These are phyloP conservation scores for Podaxis rugospora DNA, from an alignment of 768 basidiomycete genomes.

Conservation along the genomic window DNA sequence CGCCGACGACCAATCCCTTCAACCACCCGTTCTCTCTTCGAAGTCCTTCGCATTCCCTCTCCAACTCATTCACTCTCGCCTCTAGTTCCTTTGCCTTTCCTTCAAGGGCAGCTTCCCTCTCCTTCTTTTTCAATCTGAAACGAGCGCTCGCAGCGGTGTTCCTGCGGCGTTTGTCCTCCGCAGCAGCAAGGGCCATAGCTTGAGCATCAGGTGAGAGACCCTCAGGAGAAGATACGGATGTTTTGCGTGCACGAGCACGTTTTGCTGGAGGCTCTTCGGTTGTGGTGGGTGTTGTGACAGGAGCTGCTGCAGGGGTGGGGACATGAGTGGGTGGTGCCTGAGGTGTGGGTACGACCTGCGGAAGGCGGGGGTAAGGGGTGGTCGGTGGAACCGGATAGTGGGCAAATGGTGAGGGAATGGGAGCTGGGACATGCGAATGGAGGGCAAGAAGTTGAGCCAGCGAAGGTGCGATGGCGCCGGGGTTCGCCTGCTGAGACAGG, in stretches of 20 bases:
- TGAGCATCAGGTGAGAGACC: constrained; percentile 17
- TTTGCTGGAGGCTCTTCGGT: constrained; percentile 40
- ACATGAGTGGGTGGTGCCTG: constrained; percentile 13
- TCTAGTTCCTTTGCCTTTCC: constrained; percentile 82
- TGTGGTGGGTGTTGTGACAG: constrained; percentile 15
- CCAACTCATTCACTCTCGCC: constrained; percentile 71
- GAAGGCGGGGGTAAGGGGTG: constrained; percentile 20
- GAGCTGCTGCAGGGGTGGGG: constrained; percentile 16
- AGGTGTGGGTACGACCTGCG: constrained; percentile 14
- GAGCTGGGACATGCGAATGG: constrained; percentile 31
- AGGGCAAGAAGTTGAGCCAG: constrained; percentile 69
- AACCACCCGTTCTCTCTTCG: constrained; percentile 91
- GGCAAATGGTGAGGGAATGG: constrained; percentile 18
- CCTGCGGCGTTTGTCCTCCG: constrained; percentile 89
- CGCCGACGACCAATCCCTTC: constrained; percentile 84
- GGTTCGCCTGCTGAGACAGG: constrained; percentile 25
- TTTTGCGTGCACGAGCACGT: constrained; percentile 53
- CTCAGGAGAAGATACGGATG: constrained; percentile 35
- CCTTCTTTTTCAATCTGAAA: constrained; percentile 95
- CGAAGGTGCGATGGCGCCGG: constrained; percentile 40
- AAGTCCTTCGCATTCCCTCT: constrained; percentile 87
- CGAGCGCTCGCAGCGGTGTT: constrained; percentile 93
- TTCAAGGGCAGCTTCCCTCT: constrained; percentile 87
- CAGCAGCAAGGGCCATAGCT: constrained; percentile 36
- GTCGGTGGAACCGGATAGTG: constrained; percentile 18